Conservation (phyloP, 2,329 filamentous ascomycete genomes). For the Ambrosiella cleistominuta region DNA sequence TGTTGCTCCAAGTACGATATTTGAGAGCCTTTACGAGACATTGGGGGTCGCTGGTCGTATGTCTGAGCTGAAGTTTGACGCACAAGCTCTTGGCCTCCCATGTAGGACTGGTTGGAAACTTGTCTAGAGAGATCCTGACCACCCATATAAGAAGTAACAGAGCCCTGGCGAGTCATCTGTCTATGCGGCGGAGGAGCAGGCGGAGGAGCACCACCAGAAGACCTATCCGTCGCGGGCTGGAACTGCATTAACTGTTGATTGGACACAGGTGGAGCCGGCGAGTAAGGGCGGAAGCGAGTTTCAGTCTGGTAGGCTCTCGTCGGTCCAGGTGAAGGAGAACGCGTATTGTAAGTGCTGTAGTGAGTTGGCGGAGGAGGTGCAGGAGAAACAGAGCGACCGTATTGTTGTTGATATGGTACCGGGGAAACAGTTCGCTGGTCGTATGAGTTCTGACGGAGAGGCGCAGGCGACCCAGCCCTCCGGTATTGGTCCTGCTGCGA, state of each 20-base stretch:
- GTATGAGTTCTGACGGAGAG: constrained; percentile 10
- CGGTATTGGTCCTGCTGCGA: constrained; percentile 17
- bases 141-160: constrained; percentile 22
- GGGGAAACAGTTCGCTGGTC: constrained; percentile 12
- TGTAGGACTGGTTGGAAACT: constrained; percentile 14
- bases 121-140: constrained; percentile 14
- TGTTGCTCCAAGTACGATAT: constrained; percentile 18
- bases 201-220: constrained; percentile 43
- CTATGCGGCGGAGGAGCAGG: constrained; percentile 75
- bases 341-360: constrained; percentile 11
- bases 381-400: constrained; percentile 13
- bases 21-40: constrained; percentile 21
- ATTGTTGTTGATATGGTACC: constrained; percentile 5
- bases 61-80: constrained; percentile 13
- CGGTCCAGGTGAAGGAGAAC: constrained; percentile 22
- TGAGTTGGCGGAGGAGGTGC: constrained; percentile 13
- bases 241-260: constrained; percentile 10
- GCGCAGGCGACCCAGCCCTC: constrained; percentile 17
- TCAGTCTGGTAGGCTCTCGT: constrained; percentile 19
- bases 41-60: constrained; percentile 16
- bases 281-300: constrained; percentile 14
- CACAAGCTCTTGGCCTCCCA: constrained; percentile 14
- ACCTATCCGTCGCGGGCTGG: constrained; percentile 11
- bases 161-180: constrained; percentile 31
- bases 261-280: constrained; percentile 13